These are phyloP conservation scores for Globisporangium iwayamae DNA, from an alignment of 352 stramenopile genomes.

Conservation along the genomic window DNA sequence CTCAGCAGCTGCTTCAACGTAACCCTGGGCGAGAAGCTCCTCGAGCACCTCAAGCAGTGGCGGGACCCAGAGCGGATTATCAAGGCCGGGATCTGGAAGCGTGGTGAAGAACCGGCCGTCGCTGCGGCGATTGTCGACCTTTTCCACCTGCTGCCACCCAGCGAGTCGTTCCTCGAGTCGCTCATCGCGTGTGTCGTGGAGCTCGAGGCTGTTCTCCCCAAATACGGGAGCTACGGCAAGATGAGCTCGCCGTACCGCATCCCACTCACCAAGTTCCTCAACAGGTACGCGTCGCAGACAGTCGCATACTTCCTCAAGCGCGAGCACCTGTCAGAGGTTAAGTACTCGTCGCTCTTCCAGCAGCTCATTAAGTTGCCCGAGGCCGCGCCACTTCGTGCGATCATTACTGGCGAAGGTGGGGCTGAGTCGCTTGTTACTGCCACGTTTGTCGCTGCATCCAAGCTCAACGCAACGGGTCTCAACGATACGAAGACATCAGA, in stretches of 20 bases:
- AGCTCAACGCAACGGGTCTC: constrained; percentile 37
- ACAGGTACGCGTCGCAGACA: constrained; percentile 84
- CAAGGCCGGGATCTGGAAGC: constrained; percentile 91
- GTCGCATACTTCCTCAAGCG: constrained; percentile 88
- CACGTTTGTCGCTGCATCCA: constrained; percentile 86
- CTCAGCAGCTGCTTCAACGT: constrained; percentile 98
- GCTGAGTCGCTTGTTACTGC: constrained; percentile 89
- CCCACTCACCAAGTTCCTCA: constrained; percentile 92
- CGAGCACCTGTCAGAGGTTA: constrained; percentile 73
- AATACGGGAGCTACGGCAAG: constrained; percentile 88
- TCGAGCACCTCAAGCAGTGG: constrained; percentile 96
- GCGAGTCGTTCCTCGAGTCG: constrained; percentile 93
- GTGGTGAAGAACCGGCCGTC: constrained; percentile 93
- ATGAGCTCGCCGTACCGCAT: constrained; percentile 91
- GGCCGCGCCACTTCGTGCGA: constrained; percentile 78
- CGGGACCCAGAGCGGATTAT: constrained; percentile 87
- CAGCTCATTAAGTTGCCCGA: constrained; percentile 92
- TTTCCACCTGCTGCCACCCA: constrained; percentile 94
- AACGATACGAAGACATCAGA: constrained; percentile 35
- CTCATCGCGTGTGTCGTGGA: constrained; percentile 95
- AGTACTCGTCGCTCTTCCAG: constrained; percentile 94
- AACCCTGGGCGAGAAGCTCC: constrained; percentile 95
- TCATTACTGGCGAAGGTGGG: constrained; percentile 86
- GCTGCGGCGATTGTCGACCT: constrained; percentile 95
- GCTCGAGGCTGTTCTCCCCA: constrained; percentile 89